Conservation (phyloP, 208 protist genomes). For the Angomonas ambiguus region DNA sequence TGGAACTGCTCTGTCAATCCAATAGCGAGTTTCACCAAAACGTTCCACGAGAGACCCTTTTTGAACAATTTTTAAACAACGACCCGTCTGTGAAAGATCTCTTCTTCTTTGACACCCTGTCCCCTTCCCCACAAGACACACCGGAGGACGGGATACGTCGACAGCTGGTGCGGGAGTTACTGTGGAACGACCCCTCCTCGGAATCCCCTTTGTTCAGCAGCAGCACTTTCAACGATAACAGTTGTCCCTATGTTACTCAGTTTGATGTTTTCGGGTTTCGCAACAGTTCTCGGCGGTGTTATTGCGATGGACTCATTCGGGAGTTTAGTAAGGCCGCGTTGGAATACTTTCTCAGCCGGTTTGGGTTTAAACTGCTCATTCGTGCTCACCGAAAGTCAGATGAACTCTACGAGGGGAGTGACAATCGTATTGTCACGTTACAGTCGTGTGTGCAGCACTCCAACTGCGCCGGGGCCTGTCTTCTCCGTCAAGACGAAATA, state of each 20-base stretch:
- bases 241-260: not conserved
- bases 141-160: slow-evolving; percentile 17
- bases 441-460: slow-evolving; percentile 35
- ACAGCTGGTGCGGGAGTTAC: slow-evolving; percentile 62
- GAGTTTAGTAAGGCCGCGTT: slow-evolving; percentile 48
- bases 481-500: slow-evolving; percentile 21
- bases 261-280: slow-evolving; percentile 36
- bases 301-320: slow-evolving; percentile 26
- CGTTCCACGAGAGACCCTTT: slow-evolving; percentile 21
- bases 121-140: slow-evolving; percentile 14
- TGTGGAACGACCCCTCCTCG: slow-evolving; percentile 53
- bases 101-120: slow-evolving; percentile 24
- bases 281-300: slow-evolving; percentile 22
- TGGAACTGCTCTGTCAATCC: not conserved
- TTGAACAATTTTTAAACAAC: slow-evolving; percentile 22
- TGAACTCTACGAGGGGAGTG: not conserved
- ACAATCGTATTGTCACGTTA: slow-evolving; percentile 28
- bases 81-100: not conserved
- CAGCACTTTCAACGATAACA: not conserved
- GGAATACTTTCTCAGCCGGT: slow-evolving; percentile 46
- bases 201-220: not conserved
- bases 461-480: slow-evolving; percentile 36
- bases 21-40: slow-evolving; percentile 4
- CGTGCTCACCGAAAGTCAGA: slow-evolving; percentile 37
- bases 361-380: slow-evolving; percentile 48